phyloP scores from a whole-genome alignment of 148 eudicot genomes.

The Vaccinium vitisidaea region DNA sequence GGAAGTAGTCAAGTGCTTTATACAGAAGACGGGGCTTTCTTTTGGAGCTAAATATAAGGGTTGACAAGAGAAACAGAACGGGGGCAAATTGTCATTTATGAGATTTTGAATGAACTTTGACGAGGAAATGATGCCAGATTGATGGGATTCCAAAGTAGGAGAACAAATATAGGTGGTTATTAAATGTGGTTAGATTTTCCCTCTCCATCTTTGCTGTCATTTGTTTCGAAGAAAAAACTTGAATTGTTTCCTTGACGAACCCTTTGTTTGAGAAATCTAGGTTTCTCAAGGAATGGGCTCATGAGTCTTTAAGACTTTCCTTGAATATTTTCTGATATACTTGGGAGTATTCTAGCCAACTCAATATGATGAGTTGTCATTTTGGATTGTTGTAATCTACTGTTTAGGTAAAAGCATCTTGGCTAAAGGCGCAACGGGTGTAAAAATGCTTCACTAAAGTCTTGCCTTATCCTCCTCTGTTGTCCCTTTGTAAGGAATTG shows the following conservation, averaged over 20 bases:
- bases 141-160: neutral
- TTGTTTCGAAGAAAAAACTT: neutral
- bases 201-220: conserved; percentile 10
- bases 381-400: neutral
- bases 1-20: conserved; percentile 1
- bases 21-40: neutral
- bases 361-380: neutral
- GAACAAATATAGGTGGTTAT: neutral
- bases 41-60: neutral
- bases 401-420: neutral
- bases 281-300: neutral
- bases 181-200: neutral
- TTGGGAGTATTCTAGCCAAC: neutral
- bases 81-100: neutral
- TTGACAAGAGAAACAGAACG: neutral
- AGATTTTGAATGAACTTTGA: neutral
- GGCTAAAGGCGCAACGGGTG: neutral
- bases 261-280: neutral
- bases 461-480: neutral
- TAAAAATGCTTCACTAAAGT: neutral
- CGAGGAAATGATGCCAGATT: neutral
- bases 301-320: neutral
- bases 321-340: neutral
- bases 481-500: neutral
- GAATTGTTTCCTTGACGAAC: neutral